Conservation (phyloP, 768 basidiomycete species). For the Calocybe cyanea region DNA sequence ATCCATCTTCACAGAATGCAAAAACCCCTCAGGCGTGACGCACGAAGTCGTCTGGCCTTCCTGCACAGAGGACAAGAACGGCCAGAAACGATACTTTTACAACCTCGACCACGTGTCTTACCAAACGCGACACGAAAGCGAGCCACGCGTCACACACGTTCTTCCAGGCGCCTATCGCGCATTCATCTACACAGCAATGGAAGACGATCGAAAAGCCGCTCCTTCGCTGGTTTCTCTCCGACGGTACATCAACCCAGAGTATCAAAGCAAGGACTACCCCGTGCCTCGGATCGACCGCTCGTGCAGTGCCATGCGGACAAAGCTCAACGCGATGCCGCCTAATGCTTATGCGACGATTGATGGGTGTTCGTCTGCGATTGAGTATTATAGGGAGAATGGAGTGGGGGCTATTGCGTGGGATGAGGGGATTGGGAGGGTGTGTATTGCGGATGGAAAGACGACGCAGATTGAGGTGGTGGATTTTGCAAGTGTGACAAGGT, state of each 20-base stretch:
- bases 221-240: conserved; percentile 32
- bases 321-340: conserved; percentile 17
- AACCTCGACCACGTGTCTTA: conserved; percentile 20
- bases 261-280: conserved; percentile 6
- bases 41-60: conserved; percentile 32
- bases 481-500: conserved; percentile 30
- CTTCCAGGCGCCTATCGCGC: conserved; percentile 43
- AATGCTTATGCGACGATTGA: conserved; percentile 14
- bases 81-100: conserved; percentile 19
- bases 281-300: conserved; percentile 7
- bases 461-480: conserved; percentile 44
- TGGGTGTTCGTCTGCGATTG: conserved; percentile 9
- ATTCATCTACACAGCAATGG: conserved; percentile 35
- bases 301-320: conserved; percentile 16
- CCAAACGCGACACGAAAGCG: conserved; percentile 23
- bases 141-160: conserved; percentile 26
- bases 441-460: conserved; percentile 42
- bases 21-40: conserved; percentile 25
- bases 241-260: conserved; percentile 34
- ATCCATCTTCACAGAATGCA: conserved; percentile 32
- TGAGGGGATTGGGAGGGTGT: conserved; percentile 58
- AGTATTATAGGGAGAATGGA: conserved; percentile 23
- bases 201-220: conserved; percentile 28
- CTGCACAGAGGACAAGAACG: conserved; percentile 7
- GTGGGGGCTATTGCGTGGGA: conserved; percentile 63